Conservation (phyloP, 306 rosid species). For the Rosa chinensis region DNA sequence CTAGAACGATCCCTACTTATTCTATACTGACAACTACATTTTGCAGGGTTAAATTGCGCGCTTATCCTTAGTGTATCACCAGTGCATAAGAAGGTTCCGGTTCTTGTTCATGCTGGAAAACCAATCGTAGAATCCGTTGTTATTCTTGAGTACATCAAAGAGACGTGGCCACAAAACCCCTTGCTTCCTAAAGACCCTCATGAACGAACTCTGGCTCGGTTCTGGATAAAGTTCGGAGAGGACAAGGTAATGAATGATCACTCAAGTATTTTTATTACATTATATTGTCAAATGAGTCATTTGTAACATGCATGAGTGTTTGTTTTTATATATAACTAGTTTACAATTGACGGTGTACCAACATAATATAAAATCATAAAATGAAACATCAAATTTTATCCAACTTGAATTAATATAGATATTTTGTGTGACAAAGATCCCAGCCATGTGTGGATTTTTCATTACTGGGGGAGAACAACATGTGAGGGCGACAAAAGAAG, state of each 20-base stretch:
- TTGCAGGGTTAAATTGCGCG: no score
- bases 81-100: background rate
- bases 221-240: slow-evolving; percentile 19
- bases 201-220: slow-evolving; percentile 6
- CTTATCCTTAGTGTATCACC: background rate
- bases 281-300: background rate
- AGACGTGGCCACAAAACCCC: slow-evolving; percentile 22
- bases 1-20: no score
- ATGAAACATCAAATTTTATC: background rate
- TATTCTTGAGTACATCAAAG: slow-evolving; percentile 26
- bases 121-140: slow-evolving; percentile 11
- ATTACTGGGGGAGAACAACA: slow-evolving; percentile 5
- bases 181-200: slow-evolving; percentile 21
- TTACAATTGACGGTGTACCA: background rate
- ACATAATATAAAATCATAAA: no score
- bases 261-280: background rate
- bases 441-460: background rate
- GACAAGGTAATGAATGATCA: slow-evolving; percentile 6
- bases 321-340: background rate
- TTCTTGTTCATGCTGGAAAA: slow-evolving; percentile 22
- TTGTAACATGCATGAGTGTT: background rate
- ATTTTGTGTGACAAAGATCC: background rate
- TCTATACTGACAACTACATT: no score
- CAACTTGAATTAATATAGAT: background rate
- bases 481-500: slow-evolving; percentile 5